Base-by-base conservation (phyloP, 768 basidiomycete genomes). In the Leccinellum rugosiceps region DNA sequence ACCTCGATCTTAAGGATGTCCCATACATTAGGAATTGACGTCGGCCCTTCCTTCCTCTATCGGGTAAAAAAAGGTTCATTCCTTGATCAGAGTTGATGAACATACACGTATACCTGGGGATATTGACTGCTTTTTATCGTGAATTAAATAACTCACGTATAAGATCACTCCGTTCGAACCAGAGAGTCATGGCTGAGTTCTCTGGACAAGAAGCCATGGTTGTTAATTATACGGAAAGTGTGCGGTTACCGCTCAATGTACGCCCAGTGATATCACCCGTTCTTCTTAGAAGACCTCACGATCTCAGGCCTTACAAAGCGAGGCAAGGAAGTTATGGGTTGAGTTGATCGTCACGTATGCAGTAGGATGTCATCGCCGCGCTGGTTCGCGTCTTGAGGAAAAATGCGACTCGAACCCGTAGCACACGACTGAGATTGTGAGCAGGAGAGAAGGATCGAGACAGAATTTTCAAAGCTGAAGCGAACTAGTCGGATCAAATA, bases 151-250 rank as follows among this genome's bases (percentile, higher is more conserved):
- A 52, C 6, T 41, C 30, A 53, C 53, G 60, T 60, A 25, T 65
- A 56, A 58, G 21, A 49, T 53, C 2, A 55, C 65, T 58, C 62
- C 54, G 66, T 63, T 58, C 17, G 56, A 50, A 47, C 35, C 46
- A 6, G 47, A 65, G 44, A 35, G 50, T 17, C 43, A 57, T n/a
- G 43, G 59, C 50, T 58, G 56, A 58, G 52, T 35, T 54, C 55
- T 25, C 25, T 25, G 58, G 55, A 55, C 58, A 58, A 61, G 58
- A 58, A 43, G 21, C 53, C 23, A 34, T 52, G 1, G 47, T 63
- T 56, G 63, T 48, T 3, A 57, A 53, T 49, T 60, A 53, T 54
- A 53, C 61, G 55, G 56, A 58, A 56, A 52, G 55, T 45, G 58
- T 28, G 0, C 49, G 23, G 54, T 58, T 61, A 15, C 55, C 60